Conservation (phyloP, 768 basidiomycete species). For the Imleria badia region DNA sequence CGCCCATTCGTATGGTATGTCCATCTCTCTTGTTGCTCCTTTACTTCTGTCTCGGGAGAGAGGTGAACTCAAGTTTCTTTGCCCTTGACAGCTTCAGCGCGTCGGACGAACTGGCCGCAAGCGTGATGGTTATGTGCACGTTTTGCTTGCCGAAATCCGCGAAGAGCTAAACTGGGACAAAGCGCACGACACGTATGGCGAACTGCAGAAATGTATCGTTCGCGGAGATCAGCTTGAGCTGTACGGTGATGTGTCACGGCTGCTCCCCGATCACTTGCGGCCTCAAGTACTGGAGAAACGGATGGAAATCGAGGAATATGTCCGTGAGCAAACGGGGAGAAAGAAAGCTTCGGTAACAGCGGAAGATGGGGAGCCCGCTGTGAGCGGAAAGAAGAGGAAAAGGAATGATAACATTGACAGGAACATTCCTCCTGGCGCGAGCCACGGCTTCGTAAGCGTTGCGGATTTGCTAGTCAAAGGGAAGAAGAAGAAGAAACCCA, state of each 20-base stretch:
- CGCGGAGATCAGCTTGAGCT: constrained; percentile 86
- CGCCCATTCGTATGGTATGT: constrained; percentile 91
- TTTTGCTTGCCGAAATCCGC: constrained; percentile 84
- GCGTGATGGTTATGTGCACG: constrained; percentile 84
- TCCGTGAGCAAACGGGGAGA: constrained; percentile 47
- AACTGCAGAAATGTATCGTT: constrained; percentile 86
- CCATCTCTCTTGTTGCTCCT: not conserved
- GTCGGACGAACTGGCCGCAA: constrained; percentile 95
- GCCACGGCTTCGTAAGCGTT: constrained; percentile 69
- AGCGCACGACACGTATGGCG: constrained; percentile 81
- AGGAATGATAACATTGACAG: constrained; percentile 63
- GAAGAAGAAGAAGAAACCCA: constrained; percentile 46
- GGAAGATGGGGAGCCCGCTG: constrained; percentile 30
- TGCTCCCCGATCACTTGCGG: constrained; percentile 75
- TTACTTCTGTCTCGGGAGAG: not conserved
- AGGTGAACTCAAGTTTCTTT: constrained; percentile 2
- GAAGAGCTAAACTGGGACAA: constrained; percentile 91
- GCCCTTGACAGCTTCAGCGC: constrained; percentile 75
- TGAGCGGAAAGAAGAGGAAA: constrained; percentile 59
- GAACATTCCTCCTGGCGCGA: constrained; percentile 75
- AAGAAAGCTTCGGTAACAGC: constrained; percentile 26
- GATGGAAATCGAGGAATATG: constrained; percentile 80
- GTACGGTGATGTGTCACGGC: constrained; percentile 86
- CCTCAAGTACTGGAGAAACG: constrained; percentile 77
- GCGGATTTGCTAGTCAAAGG: constrained; percentile 58